Base-by-base conservation (phyloP, 148 eudicot genomes). In the Silene conica region DNA sequence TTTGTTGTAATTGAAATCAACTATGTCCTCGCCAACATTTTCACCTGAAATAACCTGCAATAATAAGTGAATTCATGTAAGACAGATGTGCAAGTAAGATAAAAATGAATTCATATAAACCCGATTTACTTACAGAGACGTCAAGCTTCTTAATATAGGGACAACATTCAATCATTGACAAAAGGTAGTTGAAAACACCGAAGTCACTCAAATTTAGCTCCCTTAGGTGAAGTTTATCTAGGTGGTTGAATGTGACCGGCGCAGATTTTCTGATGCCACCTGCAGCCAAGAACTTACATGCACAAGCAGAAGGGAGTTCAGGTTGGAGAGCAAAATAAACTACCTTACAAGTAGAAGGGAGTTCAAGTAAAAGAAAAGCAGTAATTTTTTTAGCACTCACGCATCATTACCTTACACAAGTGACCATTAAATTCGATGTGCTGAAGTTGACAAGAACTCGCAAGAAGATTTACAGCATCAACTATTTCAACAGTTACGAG, bases 101-200 rank as follows among this genome's bases (percentile, higher is more conserved):
- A 34, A 26, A 26, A 26, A 26, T 1, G 28, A 34, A 34, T 3
- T 34, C 6, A 0, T 34, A 34, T 34, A 26, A 34, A 34, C 41
- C 5, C 0, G 61, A 26, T 25, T 25, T 11, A 12, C 69, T 62
- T 28, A 73, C 76, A 4, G 25, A 63, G 16, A 73, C 63, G 4
- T 16, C 9, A 41, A 63, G 69, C 67, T 25, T n/a, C 69, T 48
- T 63, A 48, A 73, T 48, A 50, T 22, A 46, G 61, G 76, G 76
- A 26, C 76, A 73, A 5, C 48, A 16, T 12, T 28, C 19, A 26
- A 73, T 9, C 69, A 73, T 46, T 61, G 10, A 22, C 6, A 46
- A 10, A 63, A 64, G 13, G 19, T 10, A 18, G 25, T 13, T 7
- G 12, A 73, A 28, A 23, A 8, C 48, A 73, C 4, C 9, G 18